Conservation (phyloP, 2,329 filamentous ascomycete genomes). For the Bretziella fagacearum region DNA sequence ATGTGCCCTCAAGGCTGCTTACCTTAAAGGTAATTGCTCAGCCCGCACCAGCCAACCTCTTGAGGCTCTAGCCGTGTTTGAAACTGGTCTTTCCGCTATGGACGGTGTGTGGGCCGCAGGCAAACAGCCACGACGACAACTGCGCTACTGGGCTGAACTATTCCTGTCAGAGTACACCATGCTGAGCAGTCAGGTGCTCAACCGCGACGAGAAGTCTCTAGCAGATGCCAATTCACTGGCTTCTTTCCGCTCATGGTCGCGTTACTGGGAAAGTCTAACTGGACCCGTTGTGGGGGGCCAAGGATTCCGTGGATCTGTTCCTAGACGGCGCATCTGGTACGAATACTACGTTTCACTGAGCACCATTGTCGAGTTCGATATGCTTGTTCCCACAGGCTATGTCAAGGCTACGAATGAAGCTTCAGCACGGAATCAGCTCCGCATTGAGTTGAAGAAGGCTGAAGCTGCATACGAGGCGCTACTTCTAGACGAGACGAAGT, state of each 20-base stretch:
- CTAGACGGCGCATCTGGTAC: constrained; percentile 58
- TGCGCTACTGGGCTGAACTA: constrained; percentile 63
- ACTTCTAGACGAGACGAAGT: constrained; percentile 60
- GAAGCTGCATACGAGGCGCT: constrained; percentile 66
- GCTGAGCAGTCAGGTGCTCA: constrained; percentile 43
- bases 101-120: constrained; percentile 30
- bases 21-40: constrained; percentile 53
- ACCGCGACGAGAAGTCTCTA: constrained; percentile 32
- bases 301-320: constrained; percentile 41
- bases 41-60: constrained; percentile 30
- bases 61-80: constrained; percentile 50
- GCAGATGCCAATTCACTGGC: constrained; percentile 36
- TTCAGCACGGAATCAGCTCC: constrained; percentile 46
- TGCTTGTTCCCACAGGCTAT: constrained; percentile 40
- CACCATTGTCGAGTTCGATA: constrained; percentile 49
- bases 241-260: constrained; percentile 50
- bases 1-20: constrained; percentile 62
- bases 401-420: constrained; percentile 28
- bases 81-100: constrained; percentile 47
- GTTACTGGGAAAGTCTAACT: constrained; percentile 44
- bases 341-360: constrained; percentile 73
- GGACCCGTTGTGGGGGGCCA: constrained; percentile 34
- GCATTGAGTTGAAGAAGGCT: constrained; percentile 60
- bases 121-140: constrained; percentile 42
- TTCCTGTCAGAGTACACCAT: constrained; percentile 60